Percentiles rank a stretch among this genome's conserved stretches.
These are phyloP conservation scores for Nitzschia sp. DNA, from an alignment of 108 stramenopile genomes.

Conservation along the genomic window DNA sequence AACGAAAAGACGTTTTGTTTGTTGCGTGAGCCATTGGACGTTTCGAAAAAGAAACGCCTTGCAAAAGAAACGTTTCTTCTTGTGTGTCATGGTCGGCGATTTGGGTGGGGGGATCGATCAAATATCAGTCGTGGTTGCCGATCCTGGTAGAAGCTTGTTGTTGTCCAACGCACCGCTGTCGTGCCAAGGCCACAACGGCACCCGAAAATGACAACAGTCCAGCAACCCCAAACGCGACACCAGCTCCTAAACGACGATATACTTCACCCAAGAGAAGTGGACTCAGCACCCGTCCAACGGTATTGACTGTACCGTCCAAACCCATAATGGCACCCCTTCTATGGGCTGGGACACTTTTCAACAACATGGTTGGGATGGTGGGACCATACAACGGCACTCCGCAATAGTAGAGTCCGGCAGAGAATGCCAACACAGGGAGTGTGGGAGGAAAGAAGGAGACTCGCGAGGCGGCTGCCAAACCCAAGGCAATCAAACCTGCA, in stretches of 20 bases:
- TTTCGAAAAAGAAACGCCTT: too few species aligned
- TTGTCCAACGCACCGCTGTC: neutral
- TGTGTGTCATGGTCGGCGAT: too few species aligned
- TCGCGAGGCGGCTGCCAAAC: conserved; percentile 41
- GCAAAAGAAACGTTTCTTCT: too few species aligned
- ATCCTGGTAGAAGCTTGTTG: neutral
- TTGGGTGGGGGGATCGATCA: too few species aligned
- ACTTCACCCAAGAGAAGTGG: conserved; percentile 70
- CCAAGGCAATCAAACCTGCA: conserved; percentile 53
- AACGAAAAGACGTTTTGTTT: too few species aligned
- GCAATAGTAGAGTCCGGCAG: conserved; percentile 64
- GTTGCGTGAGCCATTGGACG: too few species aligned
- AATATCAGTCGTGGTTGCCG: too few species aligned
- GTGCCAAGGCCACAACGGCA: conserved; percentile 37
- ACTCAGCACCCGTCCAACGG: conserved; percentile 57
- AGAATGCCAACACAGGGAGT: conserved; percentile 32
- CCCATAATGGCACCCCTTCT: conserved; percentile 71
- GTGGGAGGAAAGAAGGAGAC: conserved; percentile 15
- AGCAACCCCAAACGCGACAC: conserved; percentile 61
- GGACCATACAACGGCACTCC: conserved; percentile 80
- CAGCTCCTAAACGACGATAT: conserved; percentile 50
- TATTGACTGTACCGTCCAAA: conserved; percentile 71
- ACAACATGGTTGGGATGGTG: conserved; percentile 75
- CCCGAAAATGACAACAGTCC: conserved; percentile 44
- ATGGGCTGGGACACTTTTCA: conserved; percentile 71